Base-by-base conservation (phyloP, 768 basidiomycete species). In the Leccinum imitatum region DNA sequence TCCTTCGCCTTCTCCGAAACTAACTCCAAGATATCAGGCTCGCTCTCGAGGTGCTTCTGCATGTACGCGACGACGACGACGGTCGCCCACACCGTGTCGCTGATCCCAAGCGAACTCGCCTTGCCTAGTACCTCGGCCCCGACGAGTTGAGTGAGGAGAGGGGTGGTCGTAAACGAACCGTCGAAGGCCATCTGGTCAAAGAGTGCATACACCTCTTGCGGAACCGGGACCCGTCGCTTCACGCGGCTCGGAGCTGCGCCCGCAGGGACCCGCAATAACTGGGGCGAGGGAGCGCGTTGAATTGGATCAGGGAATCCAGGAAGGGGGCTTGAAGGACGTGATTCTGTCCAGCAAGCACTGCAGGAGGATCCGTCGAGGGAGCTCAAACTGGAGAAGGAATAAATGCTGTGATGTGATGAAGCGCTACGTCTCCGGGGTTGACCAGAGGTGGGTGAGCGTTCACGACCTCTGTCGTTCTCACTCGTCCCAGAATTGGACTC, bases 361-460 rank as follows among this genome's bases (percentile, higher is more conserved):
- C 73, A 72, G 23, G 66, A 71, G 8, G 73, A 76, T 1, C 65
- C 73, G 3, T 77, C 75, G 1, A 85, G 65, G 5, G 84, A 82
- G 56, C 84, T 85, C 31, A 84, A 52, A 0, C 81, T 83, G 11
- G 83, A 79, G 59, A 80, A 79, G 0, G 77, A 76, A 33, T 60
- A 62, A 0, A 57, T 56, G 58, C 76, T 81, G 27, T 63, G 56
- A 47, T 73, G 19, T 63, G 77, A 46, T 64, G 63, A 58, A 13
- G 44, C 15, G 14, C 63, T 60, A 3, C 52, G 65, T 37, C 52
- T 53, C 41, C 48, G 61, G 46, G 35, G 50, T 21, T 27, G 51
- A 54, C 47, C 53, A 39, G 48, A 8, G 27, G 15, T 25, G 37
- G 33, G 58, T 5, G 44, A 17, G 9, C 21, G 56, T n/a, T 52